These are phyloP conservation scores for Calonectria hongkongensis DNA, from an alignment of 2,329 filamentous ascomycete species.

Conservation along the genomic window DNA sequence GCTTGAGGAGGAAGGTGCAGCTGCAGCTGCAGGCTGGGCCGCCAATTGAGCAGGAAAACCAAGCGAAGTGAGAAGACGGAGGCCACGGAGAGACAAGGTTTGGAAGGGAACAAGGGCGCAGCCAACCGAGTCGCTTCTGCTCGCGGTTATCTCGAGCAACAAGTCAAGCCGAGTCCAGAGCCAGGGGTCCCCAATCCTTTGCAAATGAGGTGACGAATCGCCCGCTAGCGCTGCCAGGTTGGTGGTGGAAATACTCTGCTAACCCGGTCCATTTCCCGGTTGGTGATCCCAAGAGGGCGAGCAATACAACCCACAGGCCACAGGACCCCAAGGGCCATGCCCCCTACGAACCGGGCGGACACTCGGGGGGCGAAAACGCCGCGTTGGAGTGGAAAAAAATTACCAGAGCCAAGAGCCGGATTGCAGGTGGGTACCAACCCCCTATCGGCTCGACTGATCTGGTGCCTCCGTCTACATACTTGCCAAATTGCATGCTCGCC, in stretches of 20 bases:
- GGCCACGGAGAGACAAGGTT: slow-evolving; percentile 26
- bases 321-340: neutral
- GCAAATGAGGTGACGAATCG: slow-evolving; percentile 30
- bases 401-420: neutral
- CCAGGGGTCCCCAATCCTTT: slow-evolving; percentile 18
- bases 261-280: slow-evolving; percentile 16
- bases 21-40: neutral
- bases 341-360: slow-evolving; percentile 22
- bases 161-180: slow-evolving; percentile 12
- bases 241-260: slow-evolving; percentile 20
- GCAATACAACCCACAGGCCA: slow-evolving; percentile 13
- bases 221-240: slow-evolving; percentile 20
- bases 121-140: neutral
- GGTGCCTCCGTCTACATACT: neutral
- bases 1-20: slow-evolving; percentile 22
- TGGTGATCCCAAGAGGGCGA: slow-evolving; percentile 20
- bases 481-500: slow-evolving; percentile 16
- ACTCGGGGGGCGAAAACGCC: slow-evolving; percentile 19
- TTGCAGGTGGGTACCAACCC: slow-evolving; percentile 7
- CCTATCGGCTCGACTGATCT: slow-evolving; percentile 7
- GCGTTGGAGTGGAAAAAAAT: slow-evolving; percentile 18
- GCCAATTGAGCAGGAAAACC: neutral
- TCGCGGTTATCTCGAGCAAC: slow-evolving; percentile 23
- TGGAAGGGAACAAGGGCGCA: slow-evolving; percentile 8
- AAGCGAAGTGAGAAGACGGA: slow-evolving; percentile 8